phyloP scores from a whole-genome alignment of 2,329 filamentous ascomycete genomes.

The Zalaria sp. region DNA sequence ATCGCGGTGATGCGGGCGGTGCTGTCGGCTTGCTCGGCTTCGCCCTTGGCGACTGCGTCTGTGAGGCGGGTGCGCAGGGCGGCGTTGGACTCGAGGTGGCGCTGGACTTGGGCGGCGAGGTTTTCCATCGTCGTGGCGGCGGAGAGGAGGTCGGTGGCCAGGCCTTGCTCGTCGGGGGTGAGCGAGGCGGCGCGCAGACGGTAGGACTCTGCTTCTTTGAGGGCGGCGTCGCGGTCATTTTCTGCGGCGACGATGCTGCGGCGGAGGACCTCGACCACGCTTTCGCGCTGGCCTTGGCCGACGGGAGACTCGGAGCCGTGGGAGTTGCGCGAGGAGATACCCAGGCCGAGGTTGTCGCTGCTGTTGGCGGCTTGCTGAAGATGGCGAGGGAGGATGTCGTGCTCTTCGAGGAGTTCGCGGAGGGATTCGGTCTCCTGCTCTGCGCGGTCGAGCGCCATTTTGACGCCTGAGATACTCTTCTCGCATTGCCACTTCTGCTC shows the following conservation, averaged over 20 bases:
- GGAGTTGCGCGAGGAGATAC: constrained; percentile 7
- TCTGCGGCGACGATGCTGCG: constrained; percentile 54
- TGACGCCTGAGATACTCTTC: constrained; percentile 73
- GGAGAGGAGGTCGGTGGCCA: constrained; percentile 56
- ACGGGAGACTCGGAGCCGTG: constrained; percentile 10
- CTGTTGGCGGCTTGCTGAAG: background rate
- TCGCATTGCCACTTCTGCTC: constrained; percentile 96
- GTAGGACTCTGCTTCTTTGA: constrained; percentile 49
- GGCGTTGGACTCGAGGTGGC: constrained; percentile 67
- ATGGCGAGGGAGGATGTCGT: background rate
- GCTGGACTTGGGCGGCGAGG: constrained; percentile 62
- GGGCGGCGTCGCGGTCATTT: constrained; percentile 58
- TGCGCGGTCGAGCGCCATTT: constrained; percentile 92
- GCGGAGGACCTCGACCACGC: constrained; percentile 52
- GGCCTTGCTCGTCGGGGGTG: constrained; percentile 45
- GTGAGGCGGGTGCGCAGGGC: constrained; percentile 62
- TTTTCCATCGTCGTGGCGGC: constrained; percentile 68
- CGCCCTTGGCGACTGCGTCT: constrained; percentile 68
- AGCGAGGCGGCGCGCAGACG: constrained; percentile 46
- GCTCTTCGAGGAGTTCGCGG: constrained; percentile 39
- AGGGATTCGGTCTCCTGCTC: constrained; percentile 86
- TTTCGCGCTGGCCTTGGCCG: constrained; percentile 24
- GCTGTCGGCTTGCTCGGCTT: constrained; percentile 67
- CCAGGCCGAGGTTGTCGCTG: constrained; percentile 4
- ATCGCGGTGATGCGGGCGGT: constrained; percentile 71